Evolutionary conservation across 2,329 filamentous ascomycete species (phyloP).

Genomic region (Ophiostoma triangulosporum): DNA sequence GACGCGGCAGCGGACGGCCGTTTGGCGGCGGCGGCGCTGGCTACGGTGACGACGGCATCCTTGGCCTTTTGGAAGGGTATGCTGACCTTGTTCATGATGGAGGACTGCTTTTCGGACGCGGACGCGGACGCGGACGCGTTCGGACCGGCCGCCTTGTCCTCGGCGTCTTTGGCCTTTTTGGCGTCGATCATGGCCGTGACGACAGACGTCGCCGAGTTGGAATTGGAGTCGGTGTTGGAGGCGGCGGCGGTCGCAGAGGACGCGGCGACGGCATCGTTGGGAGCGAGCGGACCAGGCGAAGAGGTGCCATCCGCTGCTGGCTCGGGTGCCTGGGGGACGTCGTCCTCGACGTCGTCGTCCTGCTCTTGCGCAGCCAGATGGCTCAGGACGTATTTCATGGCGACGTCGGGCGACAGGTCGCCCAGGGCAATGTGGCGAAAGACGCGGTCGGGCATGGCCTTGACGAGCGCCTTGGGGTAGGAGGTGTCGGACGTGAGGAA

Average conservation of each 20-base stretch:
- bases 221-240: not conserved
- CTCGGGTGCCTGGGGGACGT: slow-evolving; percentile 16
- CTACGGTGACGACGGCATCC: not conserved
- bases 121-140: not conserved
- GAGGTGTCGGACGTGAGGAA: slow-evolving; percentile 85
- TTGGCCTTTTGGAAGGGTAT: slow-evolving; percentile 7
- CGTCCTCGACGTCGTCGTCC: slow-evolving; percentile 21
- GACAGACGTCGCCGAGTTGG: not conserved
- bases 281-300: not conserved
- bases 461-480: slow-evolving; percentile 75
- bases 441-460: slow-evolving; percentile 78
- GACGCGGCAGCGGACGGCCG: not conserved
- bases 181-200: slow-evolving; percentile 3
- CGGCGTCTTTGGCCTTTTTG: not conserved
- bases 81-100: slow-evolving; percentile 5
- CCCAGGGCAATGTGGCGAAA: slow-evolving; percentile 78
- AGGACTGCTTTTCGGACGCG: slow-evolving; percentile 1
- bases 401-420: slow-evolving; percentile 74
- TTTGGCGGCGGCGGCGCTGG: not conserved
- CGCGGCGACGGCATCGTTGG: not conserved
- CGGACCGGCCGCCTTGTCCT: not conserved
- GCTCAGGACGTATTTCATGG: slow-evolving; percentile 78
- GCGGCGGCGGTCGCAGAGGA: not conserved
- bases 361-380: slow-evolving; percentile 48
- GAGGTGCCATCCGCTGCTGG: slow-evolving; percentile 6